Conservation (phyloP, 2,329 filamentous ascomycete species). For the Pleochaeta shiraiana region DNA sequence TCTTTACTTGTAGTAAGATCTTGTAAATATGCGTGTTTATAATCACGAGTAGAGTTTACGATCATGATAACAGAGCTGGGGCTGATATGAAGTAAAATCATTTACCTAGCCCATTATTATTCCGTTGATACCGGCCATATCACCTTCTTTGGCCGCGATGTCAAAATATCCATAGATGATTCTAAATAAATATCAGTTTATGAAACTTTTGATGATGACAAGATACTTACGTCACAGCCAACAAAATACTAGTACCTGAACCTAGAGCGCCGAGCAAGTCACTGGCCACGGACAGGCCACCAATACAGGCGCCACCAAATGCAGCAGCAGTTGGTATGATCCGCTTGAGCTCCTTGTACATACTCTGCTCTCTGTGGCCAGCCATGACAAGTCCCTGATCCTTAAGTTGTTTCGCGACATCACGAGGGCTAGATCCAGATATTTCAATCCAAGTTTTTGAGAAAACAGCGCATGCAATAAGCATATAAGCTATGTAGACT, state of each 20-base stretch:
- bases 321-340: slow-evolving; percentile 96
- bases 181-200: slow-evolving; percentile 25
- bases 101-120: slow-evolving; percentile 44
- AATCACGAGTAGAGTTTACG: too few species aligned
- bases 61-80: too few species aligned
- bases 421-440: slow-evolving; percentile 87
- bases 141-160: slow-evolving; percentile 96
- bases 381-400: slow-evolving; percentile 99
- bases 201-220: neutral
- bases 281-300: slow-evolving; percentile 83
- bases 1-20: too few species aligned
- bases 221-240: slow-evolving; percentile 82
- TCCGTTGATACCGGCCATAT: slow-evolving; percentile 63
- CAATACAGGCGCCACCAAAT: slow-evolving; percentile 97
- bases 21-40: too few species aligned
- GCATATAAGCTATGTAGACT: slow-evolving; percentile 94
- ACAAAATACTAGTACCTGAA: slow-evolving; percentile 89
- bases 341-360: slow-evolving; percentile 99
- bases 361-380: slow-evolving; percentile 97
- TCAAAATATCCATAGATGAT: slow-evolving; percentile 99
- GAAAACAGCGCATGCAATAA: slow-evolving; percentile 92
- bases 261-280: slow-evolving; percentile 92
- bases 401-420: slow-evolving; percentile 99
- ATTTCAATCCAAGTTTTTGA: slow-evolving; percentile 99
- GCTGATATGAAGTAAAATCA: too few species aligned